phyloP scores from a whole-genome alignment of 2,329 filamentous ascomycete genomes.

The Amauroascus verrucosus region DNA sequence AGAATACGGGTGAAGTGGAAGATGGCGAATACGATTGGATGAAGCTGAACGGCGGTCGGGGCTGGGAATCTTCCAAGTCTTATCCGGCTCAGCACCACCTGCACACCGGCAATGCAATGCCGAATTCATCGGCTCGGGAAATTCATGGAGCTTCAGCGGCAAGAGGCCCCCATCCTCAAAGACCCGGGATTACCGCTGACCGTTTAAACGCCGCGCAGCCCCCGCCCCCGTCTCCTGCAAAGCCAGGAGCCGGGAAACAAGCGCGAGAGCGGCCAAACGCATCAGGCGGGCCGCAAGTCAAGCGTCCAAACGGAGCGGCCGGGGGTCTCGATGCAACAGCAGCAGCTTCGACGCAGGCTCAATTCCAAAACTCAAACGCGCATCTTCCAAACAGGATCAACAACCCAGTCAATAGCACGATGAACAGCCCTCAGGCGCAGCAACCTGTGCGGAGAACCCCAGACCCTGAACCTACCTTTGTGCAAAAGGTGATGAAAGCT shows the following conservation, averaged over 20 bases:
- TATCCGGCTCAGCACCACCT: slow-evolving; percentile 62
- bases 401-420: slow-evolving; percentile 46
- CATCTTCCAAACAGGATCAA: slow-evolving; percentile 61
- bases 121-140: slow-evolving; percentile 75
- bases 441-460: slow-evolving; percentile 37
- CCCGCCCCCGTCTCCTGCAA: slow-evolving; percentile 75
- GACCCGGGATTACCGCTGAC: slow-evolving; percentile 60
- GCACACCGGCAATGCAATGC: slow-evolving; percentile 67
- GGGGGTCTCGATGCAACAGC: slow-evolving; percentile 58
- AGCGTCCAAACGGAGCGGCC: slow-evolving; percentile 55
- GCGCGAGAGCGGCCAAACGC: slow-evolving; percentile 63
- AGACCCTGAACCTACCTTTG: slow-evolving; percentile 66
- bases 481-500: slow-evolving; percentile 87
- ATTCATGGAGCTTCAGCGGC: slow-evolving; percentile 60
- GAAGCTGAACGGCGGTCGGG: slow-evolving; percentile 89
- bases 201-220: slow-evolving; percentile 92
- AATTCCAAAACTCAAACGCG: slow-evolving; percentile 91
- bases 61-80: slow-evolving; percentile 72
- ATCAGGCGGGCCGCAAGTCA: slow-evolving; percentile 60
- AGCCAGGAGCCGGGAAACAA: slow-evolving; percentile 59
- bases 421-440: slow-evolving; percentile 48
- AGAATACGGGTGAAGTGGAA: slow-evolving; percentile 87
- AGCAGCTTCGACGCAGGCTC: slow-evolving; percentile 83
- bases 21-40: slow-evolving; percentile 99
- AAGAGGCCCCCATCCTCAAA: slow-evolving; percentile 43